Conservation (phyloP, 345 rosid genomes). For the Theobroma cacao region DNA sequence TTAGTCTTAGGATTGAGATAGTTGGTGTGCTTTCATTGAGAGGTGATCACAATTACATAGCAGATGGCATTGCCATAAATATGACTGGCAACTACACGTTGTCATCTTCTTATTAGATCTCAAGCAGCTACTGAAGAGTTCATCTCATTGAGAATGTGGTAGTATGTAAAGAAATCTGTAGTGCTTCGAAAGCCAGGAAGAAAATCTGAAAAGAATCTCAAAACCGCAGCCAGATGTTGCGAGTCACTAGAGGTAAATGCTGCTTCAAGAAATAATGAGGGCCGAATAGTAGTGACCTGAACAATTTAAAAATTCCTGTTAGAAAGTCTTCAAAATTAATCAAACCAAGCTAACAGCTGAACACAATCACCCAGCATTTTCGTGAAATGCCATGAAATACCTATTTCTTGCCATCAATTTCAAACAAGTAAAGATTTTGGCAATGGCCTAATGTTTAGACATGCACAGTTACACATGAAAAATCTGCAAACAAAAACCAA, state of each 20-base stretch:
- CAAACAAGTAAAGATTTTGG: constrained; percentile 3
- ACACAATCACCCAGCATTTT: not conserved
- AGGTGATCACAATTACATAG: not conserved
- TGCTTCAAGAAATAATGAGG: constrained; percentile 78
- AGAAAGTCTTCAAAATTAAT: not conserved
- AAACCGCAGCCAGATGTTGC: constrained; percentile 81
- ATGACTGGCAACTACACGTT: not conserved
- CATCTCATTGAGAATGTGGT: constrained; percentile 67
- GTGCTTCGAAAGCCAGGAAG: constrained; percentile 69
- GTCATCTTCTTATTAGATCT: not conserved
- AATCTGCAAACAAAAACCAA: not conserved
- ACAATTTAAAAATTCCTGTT: constrained; percentile 8
- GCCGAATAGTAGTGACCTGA: constrained; percentile 71
- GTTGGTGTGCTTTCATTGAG: not conserved
- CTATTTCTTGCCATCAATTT: not conserved
- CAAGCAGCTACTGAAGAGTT: constrained; percentile 36
- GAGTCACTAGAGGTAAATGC: constrained; percentile 71
- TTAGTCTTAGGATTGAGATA: not conserved
- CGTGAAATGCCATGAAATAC: not conserved
- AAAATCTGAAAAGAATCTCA: constrained; percentile 84
- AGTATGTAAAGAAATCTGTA: constrained; percentile 53
- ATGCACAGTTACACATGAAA: not conserved
- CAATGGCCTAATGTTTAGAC: not conserved
- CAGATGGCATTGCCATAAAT: not conserved
- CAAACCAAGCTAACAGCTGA: not conserved